phyloP scores from a whole-genome alignment of 1,139 yeast genomes.

The Pichia sp. region DNA sequence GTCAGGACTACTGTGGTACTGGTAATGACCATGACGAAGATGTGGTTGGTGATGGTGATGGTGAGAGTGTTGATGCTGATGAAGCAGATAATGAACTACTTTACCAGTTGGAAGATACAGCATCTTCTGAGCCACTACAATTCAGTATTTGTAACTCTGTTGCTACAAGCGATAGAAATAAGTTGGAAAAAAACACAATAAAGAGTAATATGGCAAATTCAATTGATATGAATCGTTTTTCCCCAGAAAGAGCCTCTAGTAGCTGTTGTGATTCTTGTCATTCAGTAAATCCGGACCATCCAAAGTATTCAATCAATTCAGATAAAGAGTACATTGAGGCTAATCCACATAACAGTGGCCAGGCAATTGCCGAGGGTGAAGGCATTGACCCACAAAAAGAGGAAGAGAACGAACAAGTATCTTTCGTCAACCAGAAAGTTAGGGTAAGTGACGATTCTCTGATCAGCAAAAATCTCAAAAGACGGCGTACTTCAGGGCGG shows the following conservation, averaged over 20 bases:
- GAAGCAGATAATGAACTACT: background rate
- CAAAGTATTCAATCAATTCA: background rate
- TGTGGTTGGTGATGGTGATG: too few relatives aligned
- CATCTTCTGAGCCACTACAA: background rate
- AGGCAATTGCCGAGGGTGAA: background rate
- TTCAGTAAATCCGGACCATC: background rate
- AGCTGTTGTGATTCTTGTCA: background rate
- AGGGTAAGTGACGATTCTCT: background rate
- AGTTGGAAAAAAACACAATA: background rate
- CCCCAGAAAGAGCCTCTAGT: too few relatives aligned
- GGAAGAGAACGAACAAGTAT: background rate
- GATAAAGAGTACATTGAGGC: background rate
- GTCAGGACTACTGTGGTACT: too few relatives aligned
- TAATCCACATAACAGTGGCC: background rate
- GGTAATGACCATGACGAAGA: too few relatives aligned
- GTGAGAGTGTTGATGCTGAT: too few relatives aligned
- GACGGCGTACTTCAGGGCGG: background rate
- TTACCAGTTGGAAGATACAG: background rate
- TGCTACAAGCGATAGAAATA: background rate
- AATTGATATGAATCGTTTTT: background rate
- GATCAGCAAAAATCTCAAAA: background rate
- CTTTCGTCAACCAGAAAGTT: constrained; percentile 2
- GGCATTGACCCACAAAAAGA: background rate
- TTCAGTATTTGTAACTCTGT: background rate
- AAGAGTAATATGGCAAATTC: constrained; percentile 5